Evolutionary conservation across 257 asterid genomes (phyloP).

Genomic region (Salvia rosmarinus): DNA sequence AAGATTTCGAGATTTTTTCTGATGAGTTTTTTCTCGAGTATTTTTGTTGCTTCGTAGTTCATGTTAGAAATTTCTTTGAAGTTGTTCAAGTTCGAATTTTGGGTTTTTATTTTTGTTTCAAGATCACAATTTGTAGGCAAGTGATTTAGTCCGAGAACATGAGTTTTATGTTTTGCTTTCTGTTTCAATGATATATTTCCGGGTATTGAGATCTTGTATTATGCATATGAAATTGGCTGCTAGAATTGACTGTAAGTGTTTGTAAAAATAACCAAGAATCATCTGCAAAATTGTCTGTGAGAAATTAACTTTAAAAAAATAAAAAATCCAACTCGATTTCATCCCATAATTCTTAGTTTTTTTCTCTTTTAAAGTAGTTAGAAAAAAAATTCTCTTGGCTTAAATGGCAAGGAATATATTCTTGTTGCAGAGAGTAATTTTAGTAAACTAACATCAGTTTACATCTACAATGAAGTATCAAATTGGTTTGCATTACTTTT

Average conservation of each 20-base stretch:
- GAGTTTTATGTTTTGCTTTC: slow-evolving; percentile 17
- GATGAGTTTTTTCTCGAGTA: background rate
- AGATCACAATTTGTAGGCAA: slow-evolving; percentile 11
- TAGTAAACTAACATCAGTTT: background rate
- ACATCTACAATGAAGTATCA: background rate
- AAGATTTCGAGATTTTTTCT: too few relatives aligned
- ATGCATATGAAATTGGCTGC: background rate
- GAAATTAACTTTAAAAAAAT: background rate
- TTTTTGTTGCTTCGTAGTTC: background rate
- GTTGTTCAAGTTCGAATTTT: slow-evolving; percentile 15
- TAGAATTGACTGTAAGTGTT: background rate
- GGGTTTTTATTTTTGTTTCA: background rate
- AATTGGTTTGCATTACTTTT: background rate
- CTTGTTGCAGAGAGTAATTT: background rate
- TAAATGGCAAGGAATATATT: background rate
- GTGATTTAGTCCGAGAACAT: slow-evolving; percentile 7
- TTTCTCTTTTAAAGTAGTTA: background rate
- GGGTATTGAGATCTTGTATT: slow-evolving; percentile 23
- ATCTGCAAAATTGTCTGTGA: background rate
- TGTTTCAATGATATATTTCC: slow-evolving; percentile 8
- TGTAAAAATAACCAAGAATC: slow-evolving; percentile 19
- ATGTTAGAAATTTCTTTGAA: background rate
- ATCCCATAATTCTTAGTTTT: slow-evolving; percentile 1
- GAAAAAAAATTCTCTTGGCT: too few relatives aligned
- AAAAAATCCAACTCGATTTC: background rate